Base-by-base conservation (phyloP, 441 rosid genomes). In the Manihot esculenta region DNA sequence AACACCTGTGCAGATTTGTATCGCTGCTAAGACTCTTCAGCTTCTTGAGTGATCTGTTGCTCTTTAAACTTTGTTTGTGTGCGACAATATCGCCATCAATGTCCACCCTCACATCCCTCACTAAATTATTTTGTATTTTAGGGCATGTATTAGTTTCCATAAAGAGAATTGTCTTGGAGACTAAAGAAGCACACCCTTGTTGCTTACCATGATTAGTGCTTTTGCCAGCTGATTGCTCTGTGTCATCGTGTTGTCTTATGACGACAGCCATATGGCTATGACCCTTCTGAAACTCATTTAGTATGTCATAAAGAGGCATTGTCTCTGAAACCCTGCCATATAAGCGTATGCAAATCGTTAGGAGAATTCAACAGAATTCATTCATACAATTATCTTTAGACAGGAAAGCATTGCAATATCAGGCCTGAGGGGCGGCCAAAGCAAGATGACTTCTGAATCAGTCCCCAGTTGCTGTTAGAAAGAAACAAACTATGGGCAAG, bases 241-340 rank as follows among this genome's bases (percentile, higher is more conserved):
- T 76, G 15, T 77, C 71, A 10, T 35, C 56, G 51, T 58, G 51
- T 64, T 81, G 75, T 71, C 67, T 80, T 26, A 84, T 47, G 12
- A 83, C 89, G 44, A 76, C 85, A 26, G 90, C 87, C 90, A 88
- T 84, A 71, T 87, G 89, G 79, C 89, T 86, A 54, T 81, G 88
- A 21, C 92, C 87, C 79, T 84, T 86, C 83, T 80, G 92, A 61
- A 88, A 83, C 77, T 88, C 90, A 33, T 83, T 86, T 53, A 85
- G 73, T 55, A 87, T 84, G 68, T 81, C 86, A 44, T 87, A 81
- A 38, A 84, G 66, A 69, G 92, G 89, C 83, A 84, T 72, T 38
- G 72, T 55, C 57, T 76, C 89, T 4, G 77, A 67, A 74, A 85
- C 84, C 80, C 88, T 85, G 73, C 51, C 49, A 50, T 48, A 63